These are phyloP conservation scores for Vitis amurensis DNA, from an alignment of 164 flowering plant genomes.

Conservation along the genomic window DNA sequence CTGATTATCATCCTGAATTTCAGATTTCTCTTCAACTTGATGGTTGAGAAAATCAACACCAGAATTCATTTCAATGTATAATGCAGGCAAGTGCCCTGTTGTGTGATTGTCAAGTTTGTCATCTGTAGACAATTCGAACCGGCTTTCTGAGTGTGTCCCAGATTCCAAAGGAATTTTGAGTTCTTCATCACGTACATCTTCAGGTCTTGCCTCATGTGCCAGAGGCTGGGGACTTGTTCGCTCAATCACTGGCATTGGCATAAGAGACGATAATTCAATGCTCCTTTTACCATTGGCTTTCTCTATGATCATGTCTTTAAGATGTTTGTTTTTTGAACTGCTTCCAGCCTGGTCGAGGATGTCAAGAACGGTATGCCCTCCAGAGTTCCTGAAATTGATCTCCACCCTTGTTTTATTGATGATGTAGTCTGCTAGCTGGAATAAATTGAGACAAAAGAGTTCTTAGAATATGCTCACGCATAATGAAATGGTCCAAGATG, in stretches of 20 bases:
- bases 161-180: too few species aligned
- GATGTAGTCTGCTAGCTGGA: slow-evolving; percentile 14
- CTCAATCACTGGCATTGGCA: too few species aligned
- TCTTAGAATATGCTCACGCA: too few species aligned
- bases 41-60: neutral
- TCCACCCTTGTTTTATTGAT: slow-evolving; percentile 10
- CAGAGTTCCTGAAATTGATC: slow-evolving; percentile 7
- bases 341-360: slow-evolving; percentile 6
- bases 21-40: neutral
- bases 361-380: slow-evolving; percentile 21
- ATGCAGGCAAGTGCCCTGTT: neutral
- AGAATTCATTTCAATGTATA: neutral
- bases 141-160: too few species aligned
- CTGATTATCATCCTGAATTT: neutral
- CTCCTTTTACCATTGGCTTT: slow-evolving; percentile 1
- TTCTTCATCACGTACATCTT: too few species aligned
- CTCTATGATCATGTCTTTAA: neutral
- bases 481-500: too few species aligned
- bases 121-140: too few species aligned
- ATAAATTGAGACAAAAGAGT: neutral
- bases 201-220: too few species aligned
- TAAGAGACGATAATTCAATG: neutral
- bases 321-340: neutral
- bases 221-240: too few species aligned
- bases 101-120: neutral